These are phyloP conservation scores for Pezicula carpinea DNA, from an alignment of 2,329 filamentous ascomycete species.

Conservation along the genomic window DNA sequence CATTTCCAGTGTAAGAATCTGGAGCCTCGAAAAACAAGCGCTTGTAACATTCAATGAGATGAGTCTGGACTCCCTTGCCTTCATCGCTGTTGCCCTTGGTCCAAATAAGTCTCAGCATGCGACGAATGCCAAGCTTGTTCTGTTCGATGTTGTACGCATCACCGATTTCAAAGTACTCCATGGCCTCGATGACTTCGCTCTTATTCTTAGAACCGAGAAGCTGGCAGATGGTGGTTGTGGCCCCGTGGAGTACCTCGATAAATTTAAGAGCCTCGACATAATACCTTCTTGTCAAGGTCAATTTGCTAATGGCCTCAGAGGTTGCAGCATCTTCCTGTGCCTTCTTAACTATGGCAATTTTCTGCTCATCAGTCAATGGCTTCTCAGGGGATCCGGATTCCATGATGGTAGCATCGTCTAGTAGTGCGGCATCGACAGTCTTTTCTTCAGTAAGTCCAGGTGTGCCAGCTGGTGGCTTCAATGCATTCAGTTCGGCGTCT, in stretches of 20 bases:
- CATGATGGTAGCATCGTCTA: conserved; percentile 85
- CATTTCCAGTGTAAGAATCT: conserved; percentile 79
- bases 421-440: conserved; percentile 69
- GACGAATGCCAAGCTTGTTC: conserved; percentile 84
- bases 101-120: conserved; percentile 97
- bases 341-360: conserved; percentile 67
- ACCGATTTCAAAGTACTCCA: conserved; percentile 95
- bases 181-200: conserved; percentile 96
- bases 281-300: conserved; percentile 84
- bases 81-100: conserved; percentile 99
- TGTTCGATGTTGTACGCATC: conserved; percentile 96
- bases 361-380: conserved; percentile 76
- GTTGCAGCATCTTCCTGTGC: conserved; percentile 84
- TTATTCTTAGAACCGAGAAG: conserved; percentile 93
- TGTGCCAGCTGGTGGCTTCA: conserved; percentile 72
- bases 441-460: conserved; percentile 68
- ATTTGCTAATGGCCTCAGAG: conserved; percentile 79
- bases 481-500: conserved; percentile 72
- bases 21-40: conserved; percentile 95
- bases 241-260: conserved; percentile 83
- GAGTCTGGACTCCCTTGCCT: conserved; percentile 94
- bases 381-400: conserved; percentile 63
- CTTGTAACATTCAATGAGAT: conserved; percentile 95
- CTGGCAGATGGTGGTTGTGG: conserved; percentile 77
- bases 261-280: conserved; percentile 92